Evolutionary conservation across 2,329 filamentous ascomycete species (phyloP).

Genomic region (Fusarium torulosum): DNA sequence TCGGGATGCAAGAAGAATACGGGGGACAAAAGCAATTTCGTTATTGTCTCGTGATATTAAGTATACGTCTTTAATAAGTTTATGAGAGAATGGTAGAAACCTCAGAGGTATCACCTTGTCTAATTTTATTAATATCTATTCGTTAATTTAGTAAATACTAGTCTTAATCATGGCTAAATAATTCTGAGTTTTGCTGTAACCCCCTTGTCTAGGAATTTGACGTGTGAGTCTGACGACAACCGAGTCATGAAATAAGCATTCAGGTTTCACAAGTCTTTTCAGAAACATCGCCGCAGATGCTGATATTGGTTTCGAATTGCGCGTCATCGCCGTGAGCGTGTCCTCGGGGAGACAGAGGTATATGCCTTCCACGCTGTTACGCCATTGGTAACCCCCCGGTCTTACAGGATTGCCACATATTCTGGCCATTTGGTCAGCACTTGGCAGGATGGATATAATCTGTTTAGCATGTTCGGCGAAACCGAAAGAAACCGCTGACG

Average conservation of each 20-base stretch:
- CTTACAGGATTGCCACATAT: conserved; percentile 13
- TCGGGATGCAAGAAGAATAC: too few species aligned
- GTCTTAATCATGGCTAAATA: too few species aligned
- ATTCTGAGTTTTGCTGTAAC: too few species aligned
- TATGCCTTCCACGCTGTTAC: conserved; percentile 11
- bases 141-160: too few species aligned
- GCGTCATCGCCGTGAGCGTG: background rate
- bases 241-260: conserved; percentile 36
- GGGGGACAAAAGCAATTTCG: too few species aligned
- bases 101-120: too few species aligned
- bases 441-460: conserved; percentile 20
- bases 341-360: background rate
- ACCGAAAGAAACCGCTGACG: conserved; percentile 32
- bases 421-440: conserved; percentile 23
- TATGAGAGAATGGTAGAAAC: too few species aligned
- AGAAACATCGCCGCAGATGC: background rate
- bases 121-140: too few species aligned
- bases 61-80: too few species aligned
- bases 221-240: conserved; percentile 33
- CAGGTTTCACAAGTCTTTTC: conserved; percentile 8
- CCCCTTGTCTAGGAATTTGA: conserved; percentile 17
- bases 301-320: background rate
- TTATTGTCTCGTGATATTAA: too few species aligned
- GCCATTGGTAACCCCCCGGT: conserved; percentile 1
- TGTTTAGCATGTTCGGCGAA: background rate